Base-by-base conservation (phyloP, 2,329 filamentous ascomycete species). In the Alternaria conjuncta region DNA sequence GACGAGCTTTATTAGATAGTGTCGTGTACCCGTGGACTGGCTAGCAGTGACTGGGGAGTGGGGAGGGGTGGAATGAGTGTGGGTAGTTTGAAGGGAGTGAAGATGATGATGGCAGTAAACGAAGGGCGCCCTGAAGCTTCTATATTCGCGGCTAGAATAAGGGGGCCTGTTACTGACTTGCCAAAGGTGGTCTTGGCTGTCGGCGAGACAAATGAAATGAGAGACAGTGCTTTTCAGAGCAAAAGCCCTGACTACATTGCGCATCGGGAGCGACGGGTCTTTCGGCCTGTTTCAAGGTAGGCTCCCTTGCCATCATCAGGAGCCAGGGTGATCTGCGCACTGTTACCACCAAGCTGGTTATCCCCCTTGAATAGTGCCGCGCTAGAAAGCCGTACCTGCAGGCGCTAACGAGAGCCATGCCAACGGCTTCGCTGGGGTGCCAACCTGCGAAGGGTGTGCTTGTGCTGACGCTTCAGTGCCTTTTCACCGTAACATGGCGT, bases 171-270 rank as follows among this genome's bases (percentile, higher is more conserved):
- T 60, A 70, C 63, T 72, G 72, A 74, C 71, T 74, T 69, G 68
- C 70, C 67, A 71, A 71, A 56, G 53, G 66, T 68, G 69, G 69
- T 60, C 75, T 77, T 77, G 77, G 74, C 77, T 69, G 66, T 66
- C 74, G 75, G 73, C 75, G 73, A 79, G 74, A 79, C 76, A 77
- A 75, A 74, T 76, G 71, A 79, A 79, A 79, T 79, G 74, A 77
- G 75, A 65, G 73, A 73, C 74, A 68, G 73, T 76, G 74, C 72
- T 73, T 74, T 74, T 71, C 70, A 68, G 68, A 74, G 69, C 72
- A 70, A 72, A 77, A 76, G 72, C 73, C 60, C 47, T 71, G 72
- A 71, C 72, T 73, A 73, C 77, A 79, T 79, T 78, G 79, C 78
- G 77, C 79, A 75, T 76, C 77, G 77, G 71, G 73, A 72, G 67